phyloP scores from a whole-genome alignment of 345 rosid species.

The Bruguiera parviflora region DNA sequence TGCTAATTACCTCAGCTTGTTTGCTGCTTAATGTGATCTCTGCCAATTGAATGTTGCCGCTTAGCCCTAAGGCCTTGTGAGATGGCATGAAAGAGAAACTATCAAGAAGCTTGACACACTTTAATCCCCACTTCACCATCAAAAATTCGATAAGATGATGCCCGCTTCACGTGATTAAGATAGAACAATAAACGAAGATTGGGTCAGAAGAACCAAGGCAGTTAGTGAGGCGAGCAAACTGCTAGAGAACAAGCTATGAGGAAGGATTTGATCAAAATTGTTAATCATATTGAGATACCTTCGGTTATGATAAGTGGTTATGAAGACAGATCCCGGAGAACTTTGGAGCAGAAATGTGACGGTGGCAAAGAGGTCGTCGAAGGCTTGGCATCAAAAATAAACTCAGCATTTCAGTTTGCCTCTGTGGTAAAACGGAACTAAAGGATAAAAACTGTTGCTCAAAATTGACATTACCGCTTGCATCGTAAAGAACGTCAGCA shows the following conservation, averaged over 20 bases:
- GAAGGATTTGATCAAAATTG: constrained; percentile 9
- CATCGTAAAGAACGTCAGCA: constrained; percentile 83
- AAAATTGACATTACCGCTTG: constrained; percentile 50
- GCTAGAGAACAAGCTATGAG: neutral
- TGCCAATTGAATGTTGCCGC: constrained; percentile 74
- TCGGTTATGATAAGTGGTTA: constrained; percentile 85
- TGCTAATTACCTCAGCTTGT: constrained; percentile 22
- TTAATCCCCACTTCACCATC: constrained; percentile 86
- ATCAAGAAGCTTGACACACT: constrained; percentile 68
- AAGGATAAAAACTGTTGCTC: neutral
- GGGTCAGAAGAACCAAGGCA: neutral
- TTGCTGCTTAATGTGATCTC: constrained; percentile 46
- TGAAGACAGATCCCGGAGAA: constrained; percentile 68
- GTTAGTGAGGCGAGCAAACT: neutral
- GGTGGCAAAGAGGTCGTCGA: constrained; percentile 81
- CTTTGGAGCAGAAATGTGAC: constrained; percentile 70
- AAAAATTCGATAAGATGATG: constrained; percentile 89
- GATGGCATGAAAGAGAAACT: constrained; percentile 81
- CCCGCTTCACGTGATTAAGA: constrained; percentile 47
- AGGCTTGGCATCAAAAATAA: constrained; percentile 44
- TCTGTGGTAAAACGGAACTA: neutral
- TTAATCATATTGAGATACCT: constrained; percentile 41
- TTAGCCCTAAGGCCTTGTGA: constrained; percentile 53
- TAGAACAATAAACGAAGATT: neutral
- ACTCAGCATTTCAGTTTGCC: constrained; percentile 13